phyloP scores from a whole-genome alignment of 2,329 filamentous ascomycete genomes.

The Epichloe coenophiala region DNA sequence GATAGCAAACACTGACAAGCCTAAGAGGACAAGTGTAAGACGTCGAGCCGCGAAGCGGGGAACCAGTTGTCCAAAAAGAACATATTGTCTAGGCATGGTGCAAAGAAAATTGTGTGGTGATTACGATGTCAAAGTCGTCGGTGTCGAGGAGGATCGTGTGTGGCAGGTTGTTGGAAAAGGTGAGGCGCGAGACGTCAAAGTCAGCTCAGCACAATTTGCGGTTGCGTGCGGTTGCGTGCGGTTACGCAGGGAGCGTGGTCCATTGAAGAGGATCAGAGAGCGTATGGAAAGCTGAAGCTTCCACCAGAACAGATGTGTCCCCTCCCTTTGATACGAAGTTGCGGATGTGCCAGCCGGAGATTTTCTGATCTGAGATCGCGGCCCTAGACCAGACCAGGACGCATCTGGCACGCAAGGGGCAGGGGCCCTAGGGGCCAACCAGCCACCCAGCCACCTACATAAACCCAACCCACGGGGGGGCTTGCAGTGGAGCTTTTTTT shows the following conservation, averaged over 20 bases:
- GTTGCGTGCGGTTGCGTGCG: too few relatives aligned
- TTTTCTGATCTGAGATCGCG: neutral
- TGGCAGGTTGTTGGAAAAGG: neutral
- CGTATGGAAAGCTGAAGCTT: neutral
- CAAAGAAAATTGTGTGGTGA: neutral
- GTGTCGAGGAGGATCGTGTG: neutral
- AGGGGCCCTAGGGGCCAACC: too few relatives aligned
- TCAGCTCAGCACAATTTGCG: neutral
- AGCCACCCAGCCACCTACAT: too few relatives aligned
- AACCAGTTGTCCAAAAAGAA: conserved; percentile 33
- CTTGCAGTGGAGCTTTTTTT: too few relatives aligned
- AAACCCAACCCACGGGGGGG: too few relatives aligned
- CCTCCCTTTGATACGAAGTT: neutral
- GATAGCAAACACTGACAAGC: conserved; percentile 39
- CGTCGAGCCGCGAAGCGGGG: conserved; percentile 38
- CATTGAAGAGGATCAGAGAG: neutral
- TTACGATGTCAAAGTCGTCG: neutral
- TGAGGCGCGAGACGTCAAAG: neutral
- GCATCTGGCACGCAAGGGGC: too few relatives aligned
- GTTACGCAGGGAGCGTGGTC: neutral
- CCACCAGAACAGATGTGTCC: neutral
- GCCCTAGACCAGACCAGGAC: too few relatives aligned
- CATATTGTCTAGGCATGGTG: conserved; percentile 18
- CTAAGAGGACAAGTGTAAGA: conserved; percentile 36
- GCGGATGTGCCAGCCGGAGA: neutral